A percentile compares a stretch with the other conserved stretches of the same genome.
These are phyloP conservation scores for Trichoderma sp. DNA, from an alignment of 2,329 filamentous ascomycete genomes.

Conservation along the genomic window DNA sequence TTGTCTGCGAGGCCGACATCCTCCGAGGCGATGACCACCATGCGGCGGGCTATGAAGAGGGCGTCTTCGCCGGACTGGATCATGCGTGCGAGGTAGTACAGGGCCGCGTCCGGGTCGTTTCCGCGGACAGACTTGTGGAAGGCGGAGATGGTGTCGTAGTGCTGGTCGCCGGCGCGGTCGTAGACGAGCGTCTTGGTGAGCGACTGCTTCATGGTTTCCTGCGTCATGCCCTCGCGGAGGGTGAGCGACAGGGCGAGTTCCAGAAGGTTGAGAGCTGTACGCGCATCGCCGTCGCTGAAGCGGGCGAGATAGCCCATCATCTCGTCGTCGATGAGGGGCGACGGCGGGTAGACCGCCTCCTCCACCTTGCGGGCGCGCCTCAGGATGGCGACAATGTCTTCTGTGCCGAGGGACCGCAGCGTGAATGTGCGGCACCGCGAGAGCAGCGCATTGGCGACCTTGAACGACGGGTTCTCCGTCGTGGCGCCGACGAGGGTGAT, in stretches of 20 bases:
- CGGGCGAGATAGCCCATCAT: conserved; percentile 79
- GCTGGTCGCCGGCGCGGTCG: conserved; percentile 91
- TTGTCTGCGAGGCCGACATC: conserved; percentile 92
- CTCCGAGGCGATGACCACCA: conserved; percentile 93
- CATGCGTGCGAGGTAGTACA: conserved; percentile 97
- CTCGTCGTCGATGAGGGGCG: conserved; percentile 70
- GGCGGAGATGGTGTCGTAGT: conserved; percentile 96
- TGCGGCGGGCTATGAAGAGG: conserved; percentile 84
- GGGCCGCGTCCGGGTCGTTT: conserved; percentile 78
- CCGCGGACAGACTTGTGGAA: conserved; percentile 96
- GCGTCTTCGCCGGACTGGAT: conserved; percentile 93
- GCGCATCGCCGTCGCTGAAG: conserved; percentile 89
- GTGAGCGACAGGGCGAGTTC: conserved; percentile 80
- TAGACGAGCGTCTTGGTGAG: conserved; percentile 94
- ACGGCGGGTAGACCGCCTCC: conserved; percentile 43
- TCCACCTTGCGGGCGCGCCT: conserved; percentile 71
- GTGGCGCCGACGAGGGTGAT: conserved; percentile 94
- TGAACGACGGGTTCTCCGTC: conserved; percentile 96
- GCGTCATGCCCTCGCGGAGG: conserved; percentile 62
- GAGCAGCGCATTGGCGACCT: conserved; percentile 82
- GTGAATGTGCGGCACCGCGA: conserved; percentile 92
- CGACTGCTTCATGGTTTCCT: conserved; percentile 74
- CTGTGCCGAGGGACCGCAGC: conserved; percentile 70
- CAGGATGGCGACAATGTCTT: conserved; percentile 73
- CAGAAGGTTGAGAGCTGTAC: conserved; percentile 88